phyloP scores from a whole-genome alignment of 139 green algal genomes.

The Closterium sp. region DNA sequence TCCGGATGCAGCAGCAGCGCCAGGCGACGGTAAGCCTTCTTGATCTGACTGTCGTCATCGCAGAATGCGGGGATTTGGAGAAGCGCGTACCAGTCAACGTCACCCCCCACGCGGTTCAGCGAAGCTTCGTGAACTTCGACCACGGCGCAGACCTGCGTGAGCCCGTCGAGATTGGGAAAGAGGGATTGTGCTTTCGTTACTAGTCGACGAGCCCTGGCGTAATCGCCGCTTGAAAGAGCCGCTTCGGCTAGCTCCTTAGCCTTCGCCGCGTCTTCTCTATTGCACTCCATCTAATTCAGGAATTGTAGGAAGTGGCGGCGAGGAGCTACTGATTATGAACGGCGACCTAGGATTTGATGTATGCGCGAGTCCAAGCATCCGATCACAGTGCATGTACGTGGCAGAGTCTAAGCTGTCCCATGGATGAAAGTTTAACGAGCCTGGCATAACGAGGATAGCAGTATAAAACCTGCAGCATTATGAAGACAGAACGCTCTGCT shows the following conservation, averaged over 20 bases:
- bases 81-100: conserved; percentile 45
- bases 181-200: conserved; percentile 18
- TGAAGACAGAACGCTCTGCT: not conserved
- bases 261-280: conserved; percentile 35
- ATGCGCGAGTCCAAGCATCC: not conserved
- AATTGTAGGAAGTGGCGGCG: not conserved
- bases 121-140: conserved; percentile 27
- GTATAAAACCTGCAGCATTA: not conserved
- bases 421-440: not conserved
- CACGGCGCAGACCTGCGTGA: conserved; percentile 17
- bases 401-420: not conserved
- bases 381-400: not conserved
- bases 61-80: conserved; percentile 21
- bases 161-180: conserved; percentile 27
- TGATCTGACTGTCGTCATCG: conserved; percentile 26
- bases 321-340: not conserved
- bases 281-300: conserved; percentile 40
- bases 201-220: not conserved
- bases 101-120: not conserved
- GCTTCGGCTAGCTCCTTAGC: conserved; percentile 37
- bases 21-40: conserved; percentile 44
- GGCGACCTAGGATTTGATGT: not conserved
- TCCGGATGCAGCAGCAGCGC: conserved; percentile 48
- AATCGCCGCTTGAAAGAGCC: conserved; percentile 28
- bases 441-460: not conserved